These are phyloP conservation scores for Ophiostoma sp. DNA, from an alignment of 2,329 filamentous ascomycete species.

Conservation along the genomic window DNA sequence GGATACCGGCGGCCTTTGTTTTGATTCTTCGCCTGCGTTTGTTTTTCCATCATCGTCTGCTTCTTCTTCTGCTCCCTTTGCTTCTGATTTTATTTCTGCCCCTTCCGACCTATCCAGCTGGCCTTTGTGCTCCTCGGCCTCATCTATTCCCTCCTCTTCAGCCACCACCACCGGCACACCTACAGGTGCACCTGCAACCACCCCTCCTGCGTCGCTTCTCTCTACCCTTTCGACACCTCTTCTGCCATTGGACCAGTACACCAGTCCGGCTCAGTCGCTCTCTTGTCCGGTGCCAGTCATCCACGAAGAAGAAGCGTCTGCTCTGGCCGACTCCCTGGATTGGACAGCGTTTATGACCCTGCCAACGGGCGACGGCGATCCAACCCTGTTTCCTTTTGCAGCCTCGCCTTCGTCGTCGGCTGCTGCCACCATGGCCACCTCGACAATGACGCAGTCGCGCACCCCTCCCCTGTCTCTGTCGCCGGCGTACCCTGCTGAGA, in stretches of 20 bases:
- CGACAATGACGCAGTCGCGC: slow-evolving; percentile 18
- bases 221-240: slow-evolving; percentile 18
- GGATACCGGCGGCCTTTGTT: slow-evolving; percentile 10
- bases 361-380: slow-evolving; percentile 11
- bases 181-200: neutral
- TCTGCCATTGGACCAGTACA: slow-evolving; percentile 1
- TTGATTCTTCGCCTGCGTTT: slow-evolving; percentile 21
- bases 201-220: slow-evolving; percentile 9
- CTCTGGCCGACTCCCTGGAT: slow-evolving; percentile 16
- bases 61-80: slow-evolving; percentile 7
- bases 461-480: slow-evolving; percentile 15
- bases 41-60: neutral
- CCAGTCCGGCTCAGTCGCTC: neutral
- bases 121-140: neutral
- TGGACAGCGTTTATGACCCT: slow-evolving; percentile 21
- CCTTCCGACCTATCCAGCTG: slow-evolving; percentile 1
- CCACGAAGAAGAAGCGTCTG: neutral
- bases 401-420: neutral
- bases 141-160: neutral
- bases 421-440: slow-evolving; percentile 16
- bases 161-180: neutral
- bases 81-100: slow-evolving; percentile 1
- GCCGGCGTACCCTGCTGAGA: neutral
- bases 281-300: neutral
- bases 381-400: neutral